A percentile compares a stretch with the other conserved stretches of the same genome.
phyloP scores from a whole-genome alignment of 2,329 filamentous ascomycete genomes.

The Ophidiomyces ophidiicola region DNA sequence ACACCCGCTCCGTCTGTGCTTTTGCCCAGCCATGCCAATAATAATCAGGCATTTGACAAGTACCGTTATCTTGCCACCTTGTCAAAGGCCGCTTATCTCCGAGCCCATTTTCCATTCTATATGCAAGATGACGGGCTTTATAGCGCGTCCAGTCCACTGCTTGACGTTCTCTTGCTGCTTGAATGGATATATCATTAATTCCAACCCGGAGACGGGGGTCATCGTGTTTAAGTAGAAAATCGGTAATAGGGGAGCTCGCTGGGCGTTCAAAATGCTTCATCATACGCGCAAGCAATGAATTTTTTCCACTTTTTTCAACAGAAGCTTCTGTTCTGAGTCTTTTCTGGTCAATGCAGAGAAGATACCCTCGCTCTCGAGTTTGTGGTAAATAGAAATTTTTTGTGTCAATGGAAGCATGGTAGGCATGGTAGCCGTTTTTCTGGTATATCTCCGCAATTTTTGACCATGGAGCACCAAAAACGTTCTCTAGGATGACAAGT shows the following conservation, averaged over 20 bases:
- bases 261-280: conserved; percentile 41
- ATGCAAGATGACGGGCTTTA: conserved; percentile 46
- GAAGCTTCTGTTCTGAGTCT: conserved; percentile 17
- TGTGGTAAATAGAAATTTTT: conserved; percentile 66
- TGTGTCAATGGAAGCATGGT: conserved; percentile 46
- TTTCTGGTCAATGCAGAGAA: conserved; percentile 42
- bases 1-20: conserved; percentile 46
- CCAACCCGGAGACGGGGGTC: conserved; percentile 43
- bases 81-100: conserved; percentile 48
- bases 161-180: conserved; percentile 19
- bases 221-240: conserved; percentile 48
- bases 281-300: conserved; percentile 32
- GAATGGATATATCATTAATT: conserved; percentile 36
- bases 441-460: conserved; percentile 37
- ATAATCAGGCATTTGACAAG: conserved; percentile 43
- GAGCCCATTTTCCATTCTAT: conserved; percentile 40
- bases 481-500: conserved; percentile 62
- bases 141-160: conserved; percentile 34
- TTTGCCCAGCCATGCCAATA: conserved; percentile 41
- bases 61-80: conserved; percentile 45
- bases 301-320: conserved; percentile 20
- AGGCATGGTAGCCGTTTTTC: conserved; percentile 45
- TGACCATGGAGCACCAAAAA: conserved; percentile 49
- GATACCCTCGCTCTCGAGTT: conserved; percentile 49
- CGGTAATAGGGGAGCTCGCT: conserved; percentile 50